These are phyloP conservation scores for Fraxinus nigra DNA, from an alignment of 305 asterid genomes.

Conservation along the genomic window DNA sequence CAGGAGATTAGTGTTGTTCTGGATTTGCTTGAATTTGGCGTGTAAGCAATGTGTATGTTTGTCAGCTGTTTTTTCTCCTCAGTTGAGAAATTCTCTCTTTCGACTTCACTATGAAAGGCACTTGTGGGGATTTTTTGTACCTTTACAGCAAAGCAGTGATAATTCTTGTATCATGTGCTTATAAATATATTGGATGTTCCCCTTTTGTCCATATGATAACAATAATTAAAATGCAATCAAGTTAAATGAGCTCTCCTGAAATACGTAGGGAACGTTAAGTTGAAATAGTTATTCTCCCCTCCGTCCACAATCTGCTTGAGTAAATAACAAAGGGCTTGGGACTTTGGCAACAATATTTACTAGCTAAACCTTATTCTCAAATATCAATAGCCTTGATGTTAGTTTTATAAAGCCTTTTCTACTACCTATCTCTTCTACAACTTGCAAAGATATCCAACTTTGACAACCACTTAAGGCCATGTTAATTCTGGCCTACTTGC, in stretches of 20 bases:
- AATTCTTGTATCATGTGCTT: not conserved
- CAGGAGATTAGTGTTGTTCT: not conserved
- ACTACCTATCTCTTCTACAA: not conserved
- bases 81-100: not conserved
- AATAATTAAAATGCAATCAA: not conserved
- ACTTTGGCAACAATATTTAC: not conserved
- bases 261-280: not conserved
- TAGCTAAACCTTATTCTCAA: not conserved
- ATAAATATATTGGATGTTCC: not conserved
- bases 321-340: not conserved
- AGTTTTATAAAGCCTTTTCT: not conserved
- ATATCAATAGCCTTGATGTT: not conserved
- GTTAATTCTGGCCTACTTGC: not conserved
- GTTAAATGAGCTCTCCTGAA: not conserved
- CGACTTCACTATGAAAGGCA: not conserved
- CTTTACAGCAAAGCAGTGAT: not conserved
- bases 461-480: not conserved
- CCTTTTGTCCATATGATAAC: not conserved
- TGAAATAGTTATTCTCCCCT: not conserved
- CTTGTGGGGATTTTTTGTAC: not conserved
- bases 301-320: not conserved
- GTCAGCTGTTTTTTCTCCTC: not conserved
- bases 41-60: slow-evolving; percentile 14
- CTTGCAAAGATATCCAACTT: not conserved
- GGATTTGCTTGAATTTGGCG: not conserved